phyloP scores from a whole-genome alignment of 2,329 filamentous ascomycete species.

The Calonectria naviculata region DNA sequence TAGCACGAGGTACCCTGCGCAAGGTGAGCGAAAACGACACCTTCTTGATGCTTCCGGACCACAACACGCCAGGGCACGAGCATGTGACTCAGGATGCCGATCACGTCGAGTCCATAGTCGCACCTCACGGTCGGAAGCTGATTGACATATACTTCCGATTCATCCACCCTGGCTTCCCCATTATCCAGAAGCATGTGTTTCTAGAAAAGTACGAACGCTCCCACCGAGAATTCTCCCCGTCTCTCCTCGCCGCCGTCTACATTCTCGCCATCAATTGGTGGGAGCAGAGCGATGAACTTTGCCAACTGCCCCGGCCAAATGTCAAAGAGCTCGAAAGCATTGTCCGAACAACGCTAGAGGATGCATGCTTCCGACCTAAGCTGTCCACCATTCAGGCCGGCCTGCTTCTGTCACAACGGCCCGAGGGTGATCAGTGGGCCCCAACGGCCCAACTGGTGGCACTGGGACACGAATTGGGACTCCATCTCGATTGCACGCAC shows the following conservation, averaged over 20 bases:
- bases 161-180: constrained; percentile 84
- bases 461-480: constrained; percentile 85
- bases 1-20: constrained; percentile 75
- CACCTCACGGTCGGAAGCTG: constrained; percentile 79
- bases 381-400: constrained; percentile 84
- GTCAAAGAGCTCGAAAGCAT: constrained; percentile 79
- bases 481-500: constrained; percentile 86
- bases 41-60: constrained; percentile 83
- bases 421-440: constrained; percentile 84
- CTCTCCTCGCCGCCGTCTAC: constrained; percentile 83
- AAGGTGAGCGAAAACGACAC: constrained; percentile 83
- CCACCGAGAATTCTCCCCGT: constrained; percentile 79
- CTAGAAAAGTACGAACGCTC: constrained; percentile 81
- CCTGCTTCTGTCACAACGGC: constrained; percentile 78
- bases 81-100: constrained; percentile 76
- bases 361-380: constrained; percentile 85
- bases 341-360: constrained; percentile 76
- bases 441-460: constrained; percentile 89
- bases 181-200: constrained; percentile 84
- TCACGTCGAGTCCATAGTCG: constrained; percentile 80
- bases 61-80: constrained; percentile 76
- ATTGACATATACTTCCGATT: constrained; percentile 85
- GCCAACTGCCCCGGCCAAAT: constrained; percentile 74
- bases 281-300: constrained; percentile 77
- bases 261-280: constrained; percentile 91